Evolutionary conservation across 495 filamentous ascomycete species (phyloP).

Genomic region (Xylaria curta): DNA sequence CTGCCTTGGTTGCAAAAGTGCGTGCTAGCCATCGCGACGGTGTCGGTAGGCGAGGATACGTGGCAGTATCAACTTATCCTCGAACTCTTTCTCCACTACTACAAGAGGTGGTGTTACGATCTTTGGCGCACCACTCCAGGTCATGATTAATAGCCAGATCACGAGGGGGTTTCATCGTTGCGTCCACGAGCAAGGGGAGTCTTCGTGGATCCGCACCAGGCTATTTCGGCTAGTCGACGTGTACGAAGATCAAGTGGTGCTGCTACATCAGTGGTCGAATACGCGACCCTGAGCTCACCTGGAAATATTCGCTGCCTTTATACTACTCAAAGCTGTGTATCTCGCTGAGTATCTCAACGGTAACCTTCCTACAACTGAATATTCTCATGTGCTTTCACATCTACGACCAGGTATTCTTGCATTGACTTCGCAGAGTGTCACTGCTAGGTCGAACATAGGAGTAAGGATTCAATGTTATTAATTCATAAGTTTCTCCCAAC

Average conservation of each 20-base stretch:
- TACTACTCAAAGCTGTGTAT: too few relatives aligned
- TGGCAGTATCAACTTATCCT: constrained; percentile 1
- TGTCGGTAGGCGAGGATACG: background rate
- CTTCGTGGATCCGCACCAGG: background rate
- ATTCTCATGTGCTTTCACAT: too few relatives aligned
- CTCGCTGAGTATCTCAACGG: too few relatives aligned
- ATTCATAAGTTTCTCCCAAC: too few relatives aligned
- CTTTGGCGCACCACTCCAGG: background rate
- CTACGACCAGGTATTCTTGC: background rate
- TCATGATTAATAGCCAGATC: background rate
- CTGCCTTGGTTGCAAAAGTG: background rate
- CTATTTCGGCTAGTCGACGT: background rate
- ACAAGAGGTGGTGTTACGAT: background rate
- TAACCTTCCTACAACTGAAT: too few relatives aligned
- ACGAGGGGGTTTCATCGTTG: background rate
- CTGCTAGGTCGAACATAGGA: too few relatives aligned
- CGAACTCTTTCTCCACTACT: background rate
- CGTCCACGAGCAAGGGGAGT: background rate
- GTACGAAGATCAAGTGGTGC: background rate
- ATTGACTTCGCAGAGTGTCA: background rate
- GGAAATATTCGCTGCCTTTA: too few relatives aligned
- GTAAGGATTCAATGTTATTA: too few relatives aligned
- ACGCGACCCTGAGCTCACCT: background rate
- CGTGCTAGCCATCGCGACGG: background rate
- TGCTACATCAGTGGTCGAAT: background rate